These are phyloP conservation scores for Dactylellina sp. DNA, from an alignment of 2,329 filamentous ascomycete genomes.

Conservation along the genomic window DNA sequence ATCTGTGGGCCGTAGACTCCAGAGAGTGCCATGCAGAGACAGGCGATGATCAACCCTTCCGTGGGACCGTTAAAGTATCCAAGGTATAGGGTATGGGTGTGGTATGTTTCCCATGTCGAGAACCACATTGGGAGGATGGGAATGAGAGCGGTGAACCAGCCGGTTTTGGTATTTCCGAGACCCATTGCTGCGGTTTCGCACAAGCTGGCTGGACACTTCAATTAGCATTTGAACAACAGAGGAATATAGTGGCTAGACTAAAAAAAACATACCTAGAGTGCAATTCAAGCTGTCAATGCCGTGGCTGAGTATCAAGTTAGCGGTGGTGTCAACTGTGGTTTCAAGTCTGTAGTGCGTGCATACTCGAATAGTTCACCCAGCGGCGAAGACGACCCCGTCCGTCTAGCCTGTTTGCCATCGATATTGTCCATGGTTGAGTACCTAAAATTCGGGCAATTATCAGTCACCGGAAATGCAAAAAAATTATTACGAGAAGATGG, in stretches of 20 bases:
- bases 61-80: slow-evolving; percentile 98
- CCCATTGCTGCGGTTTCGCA: slow-evolving; percentile 94
- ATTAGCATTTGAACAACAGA: no score
- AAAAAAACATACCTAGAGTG: slow-evolving; percentile 70
- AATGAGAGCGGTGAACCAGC: slow-evolving; percentile 89
- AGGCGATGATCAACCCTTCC: slow-evolving; percentile 91
- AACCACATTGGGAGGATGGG: slow-evolving; percentile 99
- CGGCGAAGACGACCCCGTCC: slow-evolving; percentile 93
- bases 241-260: no score
- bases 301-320: slow-evolving; percentile 69
- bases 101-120: slow-evolving; percentile 99
- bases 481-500: neutral
- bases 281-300: slow-evolving; percentile 98
- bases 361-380: slow-evolving; percentile 95
- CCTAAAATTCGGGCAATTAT: slow-evolving; percentile 61
- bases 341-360: slow-evolving; percentile 61
- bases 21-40: slow-evolving; percentile 83
- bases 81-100: slow-evolving; percentile 95
- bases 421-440: slow-evolving; percentile 99
- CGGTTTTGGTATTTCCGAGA: slow-evolving; percentile 82
- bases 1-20: slow-evolving; percentile 89
- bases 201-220: slow-evolving; percentile 74
- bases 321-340: neutral
- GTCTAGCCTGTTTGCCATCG: slow-evolving; percentile 94
- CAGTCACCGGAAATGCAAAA: neutral